Conservation (phyloP, 2,329 filamentous ascomycete genomes). For the Aspergillus sp. region DNA sequence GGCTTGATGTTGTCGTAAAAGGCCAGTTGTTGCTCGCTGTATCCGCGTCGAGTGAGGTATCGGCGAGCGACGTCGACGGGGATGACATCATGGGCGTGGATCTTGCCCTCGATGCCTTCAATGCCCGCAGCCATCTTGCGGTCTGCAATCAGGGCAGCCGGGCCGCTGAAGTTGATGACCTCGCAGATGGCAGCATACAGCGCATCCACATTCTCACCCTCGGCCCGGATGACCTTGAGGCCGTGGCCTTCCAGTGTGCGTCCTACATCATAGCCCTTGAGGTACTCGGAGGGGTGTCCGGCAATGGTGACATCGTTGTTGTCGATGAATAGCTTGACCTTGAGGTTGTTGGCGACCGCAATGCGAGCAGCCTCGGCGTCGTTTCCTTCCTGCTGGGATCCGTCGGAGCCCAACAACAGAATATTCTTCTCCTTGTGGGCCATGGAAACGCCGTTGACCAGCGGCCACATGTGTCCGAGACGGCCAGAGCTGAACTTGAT, state of each 20-base stretch:
- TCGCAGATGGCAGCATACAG: conserved; percentile 29
- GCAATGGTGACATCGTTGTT: conserved; percentile 40
- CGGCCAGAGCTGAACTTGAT: conserved; percentile 38
- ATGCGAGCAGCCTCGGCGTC: conserved; percentile 37
- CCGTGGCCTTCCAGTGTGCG: conserved; percentile 33
- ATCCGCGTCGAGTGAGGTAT: conserved; percentile 34
- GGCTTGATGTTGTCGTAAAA: conserved; percentile 32
- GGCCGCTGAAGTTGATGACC: conserved; percentile 28
- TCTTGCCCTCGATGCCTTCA: conserved; percentile 30
- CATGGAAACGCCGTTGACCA: conserved; percentile 36
- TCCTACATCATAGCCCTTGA: conserved; percentile 31
- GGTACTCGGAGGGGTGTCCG: conserved; percentile 35
- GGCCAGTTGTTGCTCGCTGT: conserved; percentile 26
- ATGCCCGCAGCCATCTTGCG: conserved; percentile 36
- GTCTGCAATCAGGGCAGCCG: conserved; percentile 26
- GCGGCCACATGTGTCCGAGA: conserved; percentile 36
- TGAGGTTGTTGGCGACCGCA: conserved; percentile 32
- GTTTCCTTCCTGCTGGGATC: conserved; percentile 39
- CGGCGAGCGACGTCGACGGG: conserved; percentile 31
- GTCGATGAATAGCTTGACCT: conserved; percentile 36
- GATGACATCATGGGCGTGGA: conserved; percentile 35
- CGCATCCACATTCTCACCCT: conserved; percentile 34
- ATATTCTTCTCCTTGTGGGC: conserved; percentile 33
- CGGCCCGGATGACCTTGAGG: conserved; percentile 28
- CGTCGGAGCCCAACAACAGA: conserved; percentile 34